These are phyloP conservation scores for Aschersonia sp. DNA, from an alignment of 2,329 filamentous ascomycete genomes.

Conservation along the genomic window DNA sequence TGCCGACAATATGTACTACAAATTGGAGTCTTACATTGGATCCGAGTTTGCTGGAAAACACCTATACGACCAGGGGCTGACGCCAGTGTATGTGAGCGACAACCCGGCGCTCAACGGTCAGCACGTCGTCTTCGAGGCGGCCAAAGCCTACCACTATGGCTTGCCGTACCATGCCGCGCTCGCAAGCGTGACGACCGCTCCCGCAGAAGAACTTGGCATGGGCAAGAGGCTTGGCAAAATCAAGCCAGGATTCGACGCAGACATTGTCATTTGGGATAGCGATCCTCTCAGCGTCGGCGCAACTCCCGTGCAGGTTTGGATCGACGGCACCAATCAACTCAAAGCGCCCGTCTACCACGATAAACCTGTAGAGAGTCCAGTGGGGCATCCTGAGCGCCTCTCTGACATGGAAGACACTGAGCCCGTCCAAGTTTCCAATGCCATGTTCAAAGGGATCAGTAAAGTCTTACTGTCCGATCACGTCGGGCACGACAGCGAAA, in stretches of 20 bases:
- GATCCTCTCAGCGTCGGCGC: conserved; percentile 47
- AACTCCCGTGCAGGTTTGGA: conserved; percentile 47
- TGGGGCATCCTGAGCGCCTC: conserved; percentile 24
- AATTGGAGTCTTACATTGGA: conserved; percentile 49
- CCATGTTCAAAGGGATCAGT: conserved; percentile 42
- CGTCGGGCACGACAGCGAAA: conserved; percentile 17
- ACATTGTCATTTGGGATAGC: conserved; percentile 48
- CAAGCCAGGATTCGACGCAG: conserved; percentile 47
- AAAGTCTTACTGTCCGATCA: conserved; percentile 34
- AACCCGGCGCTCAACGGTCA: conserved; percentile 58
- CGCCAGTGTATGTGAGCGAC: conserved; percentile 54
- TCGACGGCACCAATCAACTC: conserved; percentile 42
- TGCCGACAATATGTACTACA: conserved; percentile 62
- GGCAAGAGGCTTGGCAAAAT: conserved; percentile 44
- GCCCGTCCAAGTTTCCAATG: conserved; percentile 19
- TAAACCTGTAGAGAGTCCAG: conserved; percentile 28
- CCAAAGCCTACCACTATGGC: conserved; percentile 44
- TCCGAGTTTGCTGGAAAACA: conserved; percentile 54
- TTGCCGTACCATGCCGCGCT: conserved; percentile 46
- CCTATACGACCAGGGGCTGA: conserved; percentile 49
- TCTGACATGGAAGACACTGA: conserved; percentile 25
- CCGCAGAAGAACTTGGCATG: conserved; percentile 42
- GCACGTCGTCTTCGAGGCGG: conserved; percentile 52
- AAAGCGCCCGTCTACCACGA: conserved; percentile 36
- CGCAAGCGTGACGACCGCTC: conserved; percentile 41